Conservation (phyloP, 2,329 filamentous ascomycete species). For the Anisogramma anomala region DNA sequence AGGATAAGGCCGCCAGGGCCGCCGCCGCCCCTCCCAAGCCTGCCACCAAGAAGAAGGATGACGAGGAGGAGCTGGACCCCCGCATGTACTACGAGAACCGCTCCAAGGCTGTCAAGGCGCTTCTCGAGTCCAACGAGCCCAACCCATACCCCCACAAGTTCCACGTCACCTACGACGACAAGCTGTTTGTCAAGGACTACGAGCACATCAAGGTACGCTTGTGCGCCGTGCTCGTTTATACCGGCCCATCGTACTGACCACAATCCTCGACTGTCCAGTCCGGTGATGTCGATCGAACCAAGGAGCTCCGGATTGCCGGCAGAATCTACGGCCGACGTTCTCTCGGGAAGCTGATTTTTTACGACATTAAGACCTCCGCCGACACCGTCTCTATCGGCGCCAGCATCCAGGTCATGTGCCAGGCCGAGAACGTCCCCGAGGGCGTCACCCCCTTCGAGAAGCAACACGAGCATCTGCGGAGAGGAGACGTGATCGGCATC, state of each 20-base stretch:
- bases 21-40: constrained; percentile 41
- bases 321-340: constrained; percentile 83
- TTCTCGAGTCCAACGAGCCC: constrained; percentile 60
- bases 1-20: constrained; percentile 79
- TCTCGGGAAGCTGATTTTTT: constrained; percentile 83
- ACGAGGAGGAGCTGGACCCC: constrained; percentile 44
- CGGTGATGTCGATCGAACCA: constrained; percentile 69
- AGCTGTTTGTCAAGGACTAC: constrained; percentile 68
- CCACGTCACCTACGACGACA: constrained; percentile 70
- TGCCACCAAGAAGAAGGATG: constrained; percentile 47
- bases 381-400: constrained; percentile 49
- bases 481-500: constrained; percentile 88
- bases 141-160: constrained; percentile 94
- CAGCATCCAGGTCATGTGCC: constrained; percentile 85
- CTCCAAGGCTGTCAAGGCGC: constrained; percentile 63
- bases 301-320: constrained; percentile 65
- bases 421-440: constrained; percentile 64
- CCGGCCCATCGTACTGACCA: too few species aligned
- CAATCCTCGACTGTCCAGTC: constrained; percentile 38
- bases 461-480: constrained; percentile 78
- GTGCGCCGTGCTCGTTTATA: background rate
- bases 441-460: constrained; percentile 60
- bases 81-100: constrained; percentile 90
- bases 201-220: constrained; percentile 40
- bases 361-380: constrained; percentile 59